Conservation (phyloP, 2,329 filamentous ascomycete species). For the Exophiala alcalophila region DNA sequence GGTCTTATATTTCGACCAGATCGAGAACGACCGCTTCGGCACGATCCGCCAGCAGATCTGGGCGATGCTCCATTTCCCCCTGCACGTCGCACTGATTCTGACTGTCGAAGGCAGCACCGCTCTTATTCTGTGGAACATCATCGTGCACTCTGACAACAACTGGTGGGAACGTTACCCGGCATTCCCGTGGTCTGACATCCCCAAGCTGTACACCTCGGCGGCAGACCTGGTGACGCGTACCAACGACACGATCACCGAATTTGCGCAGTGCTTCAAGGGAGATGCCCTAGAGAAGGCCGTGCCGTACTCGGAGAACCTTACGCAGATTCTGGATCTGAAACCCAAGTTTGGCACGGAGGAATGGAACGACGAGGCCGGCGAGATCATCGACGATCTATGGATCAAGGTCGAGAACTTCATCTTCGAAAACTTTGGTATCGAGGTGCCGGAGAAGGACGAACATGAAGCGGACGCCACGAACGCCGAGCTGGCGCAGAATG, state of each 20-base stretch:
- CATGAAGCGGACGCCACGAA: not conserved
- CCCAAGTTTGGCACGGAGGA: constrained; percentile 1
- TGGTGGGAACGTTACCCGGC: too few species aligned
- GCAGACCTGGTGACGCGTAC: too few species aligned
- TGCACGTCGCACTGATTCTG: constrained; percentile 61
- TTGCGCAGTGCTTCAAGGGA: too few species aligned
- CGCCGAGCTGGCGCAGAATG: not conserved
- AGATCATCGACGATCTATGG: not conserved
- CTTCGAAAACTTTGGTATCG: constrained; percentile 3
- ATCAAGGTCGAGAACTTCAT: not conserved
- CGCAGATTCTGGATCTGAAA: too few species aligned
- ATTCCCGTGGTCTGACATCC: too few species aligned
- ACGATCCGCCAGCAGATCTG: constrained; percentile 56
- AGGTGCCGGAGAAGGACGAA: not conserved
- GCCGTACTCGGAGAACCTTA: too few species aligned
- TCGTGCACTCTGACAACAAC: too few species aligned
- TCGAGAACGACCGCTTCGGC: constrained; percentile 48
- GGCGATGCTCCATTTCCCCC: constrained; percentile 55
- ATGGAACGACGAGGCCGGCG: constrained; percentile 1
- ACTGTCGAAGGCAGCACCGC: constrained; percentile 55
- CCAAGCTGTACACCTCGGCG: too few species aligned
- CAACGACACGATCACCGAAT: too few species aligned
- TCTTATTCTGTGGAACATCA: constrained; percentile 13
- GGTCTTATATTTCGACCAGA: constrained; percentile 61
- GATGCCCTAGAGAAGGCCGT: too few species aligned